Conservation (phyloP, 768 basidiomycete species). For the Galerina sulciceps region DNA sequence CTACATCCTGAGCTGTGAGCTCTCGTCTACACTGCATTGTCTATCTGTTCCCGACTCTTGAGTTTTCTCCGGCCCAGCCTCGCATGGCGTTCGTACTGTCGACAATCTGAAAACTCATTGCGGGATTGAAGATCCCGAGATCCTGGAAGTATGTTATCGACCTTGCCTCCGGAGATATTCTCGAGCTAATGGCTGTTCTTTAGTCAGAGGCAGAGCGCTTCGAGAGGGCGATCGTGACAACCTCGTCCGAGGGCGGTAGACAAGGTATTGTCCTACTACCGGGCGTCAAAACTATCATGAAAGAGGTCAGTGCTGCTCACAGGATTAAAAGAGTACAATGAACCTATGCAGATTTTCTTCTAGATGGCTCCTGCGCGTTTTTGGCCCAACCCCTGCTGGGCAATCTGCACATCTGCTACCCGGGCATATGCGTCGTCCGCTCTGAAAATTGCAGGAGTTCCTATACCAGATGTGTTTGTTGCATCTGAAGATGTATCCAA, state of each 20-base stretch:
- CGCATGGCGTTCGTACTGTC: constrained; percentile 84
- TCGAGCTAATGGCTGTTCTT: constrained; percentile 17
- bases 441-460: constrained; percentile 65
- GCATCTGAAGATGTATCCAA: constrained; percentile 81
- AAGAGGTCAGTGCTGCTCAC: constrained; percentile 43
- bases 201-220: constrained; percentile 79
- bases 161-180: constrained; percentile 2
- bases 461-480: constrained; percentile 75
- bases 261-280: constrained; percentile 73
- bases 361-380: constrained; percentile 41
- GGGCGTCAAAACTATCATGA: constrained; percentile 65
- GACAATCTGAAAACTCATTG: constrained; percentile 82
- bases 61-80: constrained; percentile 42
- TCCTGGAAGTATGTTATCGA: constrained; percentile 60
- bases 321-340: neutral
- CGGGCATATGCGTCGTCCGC: constrained; percentile 75
- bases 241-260: constrained; percentile 55
- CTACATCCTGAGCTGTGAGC: constrained; percentile 65
- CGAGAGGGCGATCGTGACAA: constrained; percentile 76
- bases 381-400: constrained; percentile 73
- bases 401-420: constrained; percentile 89
- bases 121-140: constrained; percentile 65
- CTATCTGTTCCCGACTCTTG: neutral
- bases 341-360: constrained; percentile 9
- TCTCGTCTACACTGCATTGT: constrained; percentile 16